Conservation (phyloP, 2,329 filamentous ascomycete species). For the Paraphaeosphaeria minitans region DNA sequence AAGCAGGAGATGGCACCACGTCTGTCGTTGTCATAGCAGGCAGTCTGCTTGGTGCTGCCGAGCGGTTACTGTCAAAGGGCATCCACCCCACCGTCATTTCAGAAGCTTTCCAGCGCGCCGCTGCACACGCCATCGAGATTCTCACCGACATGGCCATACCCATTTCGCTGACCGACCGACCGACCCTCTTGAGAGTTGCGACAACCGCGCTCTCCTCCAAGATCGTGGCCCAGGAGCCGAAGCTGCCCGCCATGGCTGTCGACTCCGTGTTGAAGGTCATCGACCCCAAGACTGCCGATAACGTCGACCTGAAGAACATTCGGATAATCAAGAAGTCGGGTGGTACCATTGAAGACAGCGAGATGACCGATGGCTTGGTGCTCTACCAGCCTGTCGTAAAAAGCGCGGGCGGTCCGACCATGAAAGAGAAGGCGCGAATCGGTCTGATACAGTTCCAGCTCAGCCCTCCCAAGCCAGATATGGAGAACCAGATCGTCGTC, state of each 20-base stretch:
- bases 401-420: slow-evolving; percentile 84
- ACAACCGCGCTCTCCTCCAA: slow-evolving; percentile 98
- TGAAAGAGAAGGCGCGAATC: slow-evolving; percentile 97
- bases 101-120: slow-evolving; percentile 94
- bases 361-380: slow-evolving; percentile 93
- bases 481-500: slow-evolving; percentile 99
- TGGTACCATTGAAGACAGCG: slow-evolving; percentile 97
- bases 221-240: slow-evolving; percentile 97
- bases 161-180: slow-evolving; percentile 84
- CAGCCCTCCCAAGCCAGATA: slow-evolving; percentile 96
- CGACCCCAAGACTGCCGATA: slow-evolving; percentile 92
- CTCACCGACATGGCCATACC: slow-evolving; percentile 96
- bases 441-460: slow-evolving; percentile 98
- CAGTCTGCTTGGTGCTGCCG: slow-evolving; percentile 89
- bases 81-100: slow-evolving; percentile 98
- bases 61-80: slow-evolving; percentile 83
- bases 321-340: slow-evolving; percentile 97
- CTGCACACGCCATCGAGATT: slow-evolving; percentile 83
- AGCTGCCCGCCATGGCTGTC: slow-evolving; percentile 96
- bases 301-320: slow-evolving; percentile 96
- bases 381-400: slow-evolving; percentile 93
- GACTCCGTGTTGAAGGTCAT: slow-evolving; percentile 96
- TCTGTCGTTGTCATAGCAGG: slow-evolving; percentile 98
- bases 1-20: slow-evolving; percentile 97
- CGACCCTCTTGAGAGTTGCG: slow-evolving; percentile 91